Percentiles rank a stretch among this genome's conserved stretches.
phyloP scores from a whole-genome alignment of 2,329 filamentous ascomycete genomes.

The Botrytis byssoidea region DNA sequence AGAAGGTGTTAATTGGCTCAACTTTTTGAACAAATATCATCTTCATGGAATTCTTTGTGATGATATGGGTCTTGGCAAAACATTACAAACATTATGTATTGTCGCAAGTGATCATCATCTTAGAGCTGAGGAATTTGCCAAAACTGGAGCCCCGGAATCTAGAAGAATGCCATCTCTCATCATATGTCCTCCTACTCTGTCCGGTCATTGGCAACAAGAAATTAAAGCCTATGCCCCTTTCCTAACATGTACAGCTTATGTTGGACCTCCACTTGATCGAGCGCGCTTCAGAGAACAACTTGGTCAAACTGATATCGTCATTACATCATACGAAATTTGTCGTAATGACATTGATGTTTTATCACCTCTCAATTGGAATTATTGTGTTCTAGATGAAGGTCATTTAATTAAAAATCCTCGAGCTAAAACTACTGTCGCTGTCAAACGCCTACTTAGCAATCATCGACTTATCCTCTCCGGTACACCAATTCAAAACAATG shows the following conservation, averaged over 20 bases:
- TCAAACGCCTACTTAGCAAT: slow-evolving; percentile 86
- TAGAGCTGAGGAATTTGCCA: slow-evolving; percentile 84
- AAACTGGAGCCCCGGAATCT: slow-evolving; percentile 74
- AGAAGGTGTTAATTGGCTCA: slow-evolving; percentile 97
- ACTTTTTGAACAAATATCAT: slow-evolving; percentile 97
- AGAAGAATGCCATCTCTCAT: slow-evolving; percentile 86
- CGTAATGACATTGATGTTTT: slow-evolving; percentile 91
- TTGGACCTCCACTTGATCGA: slow-evolving; percentile 82
- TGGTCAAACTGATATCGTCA: slow-evolving; percentile 81
- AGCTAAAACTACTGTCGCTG: slow-evolving; percentile 90
- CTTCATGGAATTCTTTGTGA: slow-evolving; percentile 97
- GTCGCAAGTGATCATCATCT: slow-evolving; percentile 96
- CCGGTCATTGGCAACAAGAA: slow-evolving; percentile 98
- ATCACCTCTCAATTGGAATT: slow-evolving; percentile 87
- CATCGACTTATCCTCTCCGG: slow-evolving; percentile 95
- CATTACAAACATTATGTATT: slow-evolving; percentile 94
- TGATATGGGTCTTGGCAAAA: slow-evolving; percentile 98
- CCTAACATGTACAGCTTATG: slow-evolving; percentile 83
- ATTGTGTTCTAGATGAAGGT: slow-evolving; percentile 93
- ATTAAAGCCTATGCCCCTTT: slow-evolving; percentile 95
- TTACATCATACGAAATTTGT: slow-evolving; percentile 97
- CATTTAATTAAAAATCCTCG: slow-evolving; percentile 99
- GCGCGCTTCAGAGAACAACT: slow-evolving; percentile 68
- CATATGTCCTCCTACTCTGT: slow-evolving; percentile 92
- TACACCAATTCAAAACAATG: slow-evolving; percentile 97